Percentiles rank a stretch among this genome's conserved stretches.
Conservation (phyloP, 768 basidiomycete species). For the Xerocomus brunneocitrinus region DNA sequence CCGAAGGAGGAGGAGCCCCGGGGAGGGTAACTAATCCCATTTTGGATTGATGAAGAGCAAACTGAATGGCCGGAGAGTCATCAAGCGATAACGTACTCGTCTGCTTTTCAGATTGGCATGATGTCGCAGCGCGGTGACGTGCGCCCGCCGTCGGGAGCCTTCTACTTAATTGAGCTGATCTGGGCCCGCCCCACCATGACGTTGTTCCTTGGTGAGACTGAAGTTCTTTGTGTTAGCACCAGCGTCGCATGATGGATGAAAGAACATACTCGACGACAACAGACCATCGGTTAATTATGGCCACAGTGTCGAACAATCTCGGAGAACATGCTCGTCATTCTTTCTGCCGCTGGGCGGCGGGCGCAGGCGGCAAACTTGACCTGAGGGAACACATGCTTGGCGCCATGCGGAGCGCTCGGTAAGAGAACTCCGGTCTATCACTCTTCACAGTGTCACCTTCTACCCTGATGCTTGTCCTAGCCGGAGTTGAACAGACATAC, state of each 20-base stretch:
- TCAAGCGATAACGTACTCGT: no score
- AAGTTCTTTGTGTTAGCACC: neutral
- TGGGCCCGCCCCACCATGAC: neutral
- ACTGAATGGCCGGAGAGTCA: no score
- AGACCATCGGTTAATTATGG: neutral
- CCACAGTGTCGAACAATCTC: neutral
- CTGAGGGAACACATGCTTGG: neutral
- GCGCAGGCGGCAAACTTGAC: neutral
- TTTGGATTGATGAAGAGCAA: no score
- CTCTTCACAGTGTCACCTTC: conserved; percentile 1
- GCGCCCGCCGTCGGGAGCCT: no score
- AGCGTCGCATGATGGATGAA: neutral
- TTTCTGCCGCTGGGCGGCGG: neutral
- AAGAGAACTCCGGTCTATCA: neutral
- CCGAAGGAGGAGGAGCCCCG: no score
- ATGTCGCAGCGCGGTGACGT: no score
- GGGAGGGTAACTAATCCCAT: no score
- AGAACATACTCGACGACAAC: neutral
- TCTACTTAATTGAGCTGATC: no score
- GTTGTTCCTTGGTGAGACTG: neutral
- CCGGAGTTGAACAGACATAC: neutral
- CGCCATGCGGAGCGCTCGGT: neutral
- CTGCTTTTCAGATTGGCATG: no score
- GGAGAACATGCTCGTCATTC: neutral
- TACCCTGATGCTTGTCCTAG: neutral